Conservation (phyloP, 768 basidiomycete species). For the Butyriboletus loyo region DNA sequence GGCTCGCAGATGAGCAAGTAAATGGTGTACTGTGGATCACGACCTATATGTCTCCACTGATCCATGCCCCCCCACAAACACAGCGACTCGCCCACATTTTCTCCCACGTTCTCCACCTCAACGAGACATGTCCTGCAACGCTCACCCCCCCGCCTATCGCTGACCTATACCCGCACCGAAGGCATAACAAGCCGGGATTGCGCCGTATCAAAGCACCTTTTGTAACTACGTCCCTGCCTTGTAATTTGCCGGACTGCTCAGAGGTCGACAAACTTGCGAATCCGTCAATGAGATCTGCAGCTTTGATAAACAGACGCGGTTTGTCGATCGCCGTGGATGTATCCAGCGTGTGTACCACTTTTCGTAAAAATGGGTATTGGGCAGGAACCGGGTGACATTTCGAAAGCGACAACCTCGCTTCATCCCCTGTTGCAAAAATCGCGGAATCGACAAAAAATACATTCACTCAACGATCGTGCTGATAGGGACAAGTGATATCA, state of each 20-base stretch:
- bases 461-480: not conserved
- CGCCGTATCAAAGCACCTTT: conserved; percentile 50
- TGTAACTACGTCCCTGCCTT: conserved; percentile 56
- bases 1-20: not conserved
- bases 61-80: conserved; percentile 72
- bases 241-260: conserved; percentile 38
- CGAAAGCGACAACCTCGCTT: conserved; percentile 52
- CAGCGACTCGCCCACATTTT: conserved; percentile 57
- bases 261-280: conserved; percentile 41
- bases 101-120: conserved; percentile 62
- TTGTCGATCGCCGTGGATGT: conserved; percentile 56
- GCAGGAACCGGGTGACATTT: conserved; percentile 53
- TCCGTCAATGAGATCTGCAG: conserved; percentile 67
- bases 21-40: not conserved
- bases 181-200: conserved; percentile 43
- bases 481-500: conserved; percentile 6
- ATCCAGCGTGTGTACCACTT: conserved; percentile 45
- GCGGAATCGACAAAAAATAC: not conserved
- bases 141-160: conserved; percentile 37
- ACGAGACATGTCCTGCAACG: conserved; percentile 34
- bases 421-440: conserved; percentile 39
- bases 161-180: conserved; percentile 62
- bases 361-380: conserved; percentile 43
- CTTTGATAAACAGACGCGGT: conserved; percentile 67
- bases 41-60: conserved; percentile 15